Base-by-base conservation (phyloP, 345 rosid genomes). In the Firmiana major region DNA sequence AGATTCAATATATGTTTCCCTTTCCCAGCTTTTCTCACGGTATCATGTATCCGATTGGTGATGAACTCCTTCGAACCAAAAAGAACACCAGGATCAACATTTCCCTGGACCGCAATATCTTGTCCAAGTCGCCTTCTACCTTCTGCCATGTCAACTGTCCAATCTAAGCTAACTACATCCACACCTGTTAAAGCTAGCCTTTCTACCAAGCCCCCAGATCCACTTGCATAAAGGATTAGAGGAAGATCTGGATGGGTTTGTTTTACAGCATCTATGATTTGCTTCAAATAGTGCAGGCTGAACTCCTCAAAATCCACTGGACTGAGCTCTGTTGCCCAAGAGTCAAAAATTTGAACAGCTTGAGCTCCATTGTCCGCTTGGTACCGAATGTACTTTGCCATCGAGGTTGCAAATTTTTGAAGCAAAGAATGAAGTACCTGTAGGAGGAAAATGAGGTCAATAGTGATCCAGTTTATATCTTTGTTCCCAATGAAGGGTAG, bases 81-180 rank as follows among this genome's bases (percentile, higher is more conserved):
- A 21, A 96, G 91, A 57, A 94, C 95, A 51, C 97, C 97, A 0
- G 98, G 98, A 76, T 96, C 99, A 28, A 94, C 90, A 12, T 96
- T 96, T 65, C 99, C 99, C 79, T 96, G 99, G 75, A 96, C 97
- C 0, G 97, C 98, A 73, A 92, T 71, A 46, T 89, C 83, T 2
- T 85, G 75, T 75, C 99, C 99, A 59, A 96, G 57, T 65, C 97
- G 84, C 83, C 83, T 90, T 75, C 97, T 89, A 59, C 98, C 98
- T 85, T 97, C 98, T 62, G 97, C 97, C 97, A 97, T 94, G 86
- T 97, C 97, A 36, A 94, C 95, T 13, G 98, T 90, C 98, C 99
- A 96, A 77, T 96, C 99, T 88, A 97, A 83, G 90, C 99, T 92
- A 71, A 97, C 97, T 13, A 97, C 99, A 73, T 97, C 98, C 11